phyloP scores from a whole-genome alignment of 805 yeast species.

The Zygoascus ofunaensis region DNA sequence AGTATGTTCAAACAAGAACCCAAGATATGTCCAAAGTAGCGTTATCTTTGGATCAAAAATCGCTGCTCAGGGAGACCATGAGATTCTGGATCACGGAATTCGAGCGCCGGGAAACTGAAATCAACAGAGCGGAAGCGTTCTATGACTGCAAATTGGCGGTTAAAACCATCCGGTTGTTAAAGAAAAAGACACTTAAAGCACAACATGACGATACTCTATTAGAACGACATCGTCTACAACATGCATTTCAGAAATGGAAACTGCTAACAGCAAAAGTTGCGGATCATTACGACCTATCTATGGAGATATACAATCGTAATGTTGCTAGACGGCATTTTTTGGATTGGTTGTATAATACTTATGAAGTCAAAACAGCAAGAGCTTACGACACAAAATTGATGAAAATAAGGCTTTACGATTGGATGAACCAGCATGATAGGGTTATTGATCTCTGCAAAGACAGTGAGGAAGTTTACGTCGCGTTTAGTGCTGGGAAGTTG shows the following conservation, averaged over 20 bases:
- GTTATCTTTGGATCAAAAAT: constrained; percentile 1
- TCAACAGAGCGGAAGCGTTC: background rate
- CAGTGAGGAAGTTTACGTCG: background rate
- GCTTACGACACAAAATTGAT: background rate
- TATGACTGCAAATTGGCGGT: constrained; percentile 1
- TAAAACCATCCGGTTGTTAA: background rate
- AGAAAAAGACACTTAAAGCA: background rate
- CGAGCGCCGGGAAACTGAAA: background rate
- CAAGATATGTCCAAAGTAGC: constrained; percentile 3
- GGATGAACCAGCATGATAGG: background rate
- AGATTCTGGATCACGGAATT: background rate
- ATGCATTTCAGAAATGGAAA: background rate
- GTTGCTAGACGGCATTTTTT: background rate
- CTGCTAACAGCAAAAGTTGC: background rate
- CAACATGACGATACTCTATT: background rate
- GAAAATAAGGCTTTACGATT: background rate
- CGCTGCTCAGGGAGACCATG: constrained; percentile 2
- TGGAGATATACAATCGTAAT: background rate
- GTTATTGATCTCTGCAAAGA: background rate
- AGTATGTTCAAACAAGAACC: background rate
- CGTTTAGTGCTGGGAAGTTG: background rate
- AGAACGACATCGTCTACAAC: background rate
- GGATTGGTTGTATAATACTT: constrained; percentile 1
- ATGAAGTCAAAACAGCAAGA: background rate
- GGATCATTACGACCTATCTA: background rate